Conservation (phyloP, 305 asterid genomes). For the Fraxinus angustifolia region DNA sequence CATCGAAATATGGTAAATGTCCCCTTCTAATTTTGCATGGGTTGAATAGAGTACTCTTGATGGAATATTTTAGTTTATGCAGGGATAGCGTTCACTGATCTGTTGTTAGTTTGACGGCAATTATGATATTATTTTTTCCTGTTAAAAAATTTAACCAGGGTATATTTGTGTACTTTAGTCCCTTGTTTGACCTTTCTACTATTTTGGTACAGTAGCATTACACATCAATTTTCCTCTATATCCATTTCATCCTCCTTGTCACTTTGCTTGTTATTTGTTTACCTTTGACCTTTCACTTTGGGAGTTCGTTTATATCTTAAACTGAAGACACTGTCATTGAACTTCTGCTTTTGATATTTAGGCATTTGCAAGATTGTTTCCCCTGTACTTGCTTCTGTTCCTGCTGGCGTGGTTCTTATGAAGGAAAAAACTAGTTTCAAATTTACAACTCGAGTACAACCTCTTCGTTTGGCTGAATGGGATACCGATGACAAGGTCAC, state of each 20-base stretch:
- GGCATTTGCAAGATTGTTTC: slow-evolving; percentile 95
- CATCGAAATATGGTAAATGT: slow-evolving; percentile 75
- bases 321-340: slow-evolving; percentile 19
- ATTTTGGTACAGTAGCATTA: slow-evolving; percentile 4
- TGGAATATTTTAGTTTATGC: neutral
- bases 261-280: slow-evolving; percentile 3
- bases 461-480: slow-evolving; percentile 97
- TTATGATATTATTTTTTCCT: neutral
- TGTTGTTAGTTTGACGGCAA: neutral
- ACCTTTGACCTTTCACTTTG: neutral
- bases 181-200: slow-evolving; percentile 9
- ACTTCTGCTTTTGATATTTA: slow-evolving; percentile 28
- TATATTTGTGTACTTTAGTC: neutral
- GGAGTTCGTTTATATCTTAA: neutral
- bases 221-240: neutral
- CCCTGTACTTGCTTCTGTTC: slow-evolving; percentile 83
- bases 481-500: slow-evolving; percentile 84
- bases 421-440: slow-evolving; percentile 81
- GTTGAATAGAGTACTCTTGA: slow-evolving; percentile 16
- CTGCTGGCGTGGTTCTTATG: slow-evolving; percentile 90
- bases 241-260: slow-evolving; percentile 8
- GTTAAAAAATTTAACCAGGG: neutral
- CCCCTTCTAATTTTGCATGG: neutral
- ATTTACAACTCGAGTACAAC: slow-evolving; percentile 96
- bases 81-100: slow-evolving; percentile 11